phyloP scores from a whole-genome alignment of 73 alveolate genomes.

The Paramecium tetraurelia region DNA sequence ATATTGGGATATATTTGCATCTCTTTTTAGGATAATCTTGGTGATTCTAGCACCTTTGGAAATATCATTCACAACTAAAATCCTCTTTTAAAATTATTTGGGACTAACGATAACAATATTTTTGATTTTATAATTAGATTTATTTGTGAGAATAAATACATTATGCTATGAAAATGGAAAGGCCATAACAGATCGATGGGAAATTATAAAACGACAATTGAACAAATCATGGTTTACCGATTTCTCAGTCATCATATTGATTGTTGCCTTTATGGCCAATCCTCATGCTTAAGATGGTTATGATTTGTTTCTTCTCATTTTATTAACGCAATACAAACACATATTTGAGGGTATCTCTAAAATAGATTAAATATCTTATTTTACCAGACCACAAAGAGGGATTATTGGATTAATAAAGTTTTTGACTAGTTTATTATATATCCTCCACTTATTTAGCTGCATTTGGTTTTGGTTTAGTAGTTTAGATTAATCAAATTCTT shows the following conservation, averaged over 20 bases:
- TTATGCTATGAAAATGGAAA: background rate
- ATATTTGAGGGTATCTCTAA: background rate
- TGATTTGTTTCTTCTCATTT: background rate
- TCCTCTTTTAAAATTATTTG: background rate
- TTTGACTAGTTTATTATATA: background rate
- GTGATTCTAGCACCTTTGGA: background rate
- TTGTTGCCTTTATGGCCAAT: background rate
- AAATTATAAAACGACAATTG: background rate
- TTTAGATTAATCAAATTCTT: background rate
- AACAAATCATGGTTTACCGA: background rate
- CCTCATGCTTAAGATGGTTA: background rate
- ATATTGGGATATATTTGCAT: background rate
- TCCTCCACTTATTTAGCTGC: slow-evolving; percentile 5
- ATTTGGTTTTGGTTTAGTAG: background rate
- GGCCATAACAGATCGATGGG: background rate
- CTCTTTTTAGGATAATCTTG: background rate
- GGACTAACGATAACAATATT: background rate
- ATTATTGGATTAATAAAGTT: background rate
- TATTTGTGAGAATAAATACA: background rate
- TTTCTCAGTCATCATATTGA: background rate
- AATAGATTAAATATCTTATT: background rate
- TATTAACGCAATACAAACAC: background rate
- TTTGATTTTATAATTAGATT: background rate
- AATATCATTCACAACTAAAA: background rate
- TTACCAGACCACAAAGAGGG: slow-evolving; percentile 31